Evolutionary conservation across 306 rosid genomes (phyloP).

Genomic region (Quercus engelmannii): DNA sequence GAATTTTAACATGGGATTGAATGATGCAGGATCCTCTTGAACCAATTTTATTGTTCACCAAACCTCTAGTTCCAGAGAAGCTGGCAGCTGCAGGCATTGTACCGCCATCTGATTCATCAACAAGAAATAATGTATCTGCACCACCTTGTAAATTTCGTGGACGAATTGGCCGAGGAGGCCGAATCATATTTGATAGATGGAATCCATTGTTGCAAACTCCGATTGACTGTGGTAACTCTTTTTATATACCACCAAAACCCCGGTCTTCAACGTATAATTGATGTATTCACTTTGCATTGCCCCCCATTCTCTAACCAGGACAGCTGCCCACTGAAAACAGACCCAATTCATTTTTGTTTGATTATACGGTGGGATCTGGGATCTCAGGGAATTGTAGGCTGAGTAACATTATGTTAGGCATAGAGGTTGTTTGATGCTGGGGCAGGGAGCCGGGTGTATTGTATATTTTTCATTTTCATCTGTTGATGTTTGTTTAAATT

Average conservation of each 20-base stretch:
- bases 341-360: not conserved
- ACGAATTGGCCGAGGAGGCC: conserved; percentile 94
- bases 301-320: not conserved
- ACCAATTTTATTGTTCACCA: conserved; percentile 84
- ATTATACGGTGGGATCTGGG: not conserved
- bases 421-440: not conserved
- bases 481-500: not conserved
- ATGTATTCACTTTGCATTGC: conserved; percentile 11
- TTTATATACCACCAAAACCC: conserved; percentile 74
- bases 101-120: conserved; percentile 57
- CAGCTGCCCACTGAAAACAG: not conserved
- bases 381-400: not conserved
- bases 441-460: not conserved
- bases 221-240: conserved; percentile 74
- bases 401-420: not conserved
- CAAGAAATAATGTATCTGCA: conserved; percentile 50
- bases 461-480: not conserved
- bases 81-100: conserved; percentile 76
- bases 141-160: conserved; percentile 62
- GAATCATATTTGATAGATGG: conserved; percentile 88
- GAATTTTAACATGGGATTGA: conserved; percentile 17
- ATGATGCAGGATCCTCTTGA: conserved; percentile 88
- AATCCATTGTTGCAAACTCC: conserved; percentile 84
- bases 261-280: conserved; percentile 65
- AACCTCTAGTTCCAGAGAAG: conserved; percentile 89